These are phyloP conservation scores for Leccinum imitatum DNA, from an alignment of 768 basidiomycete species.

Conservation along the genomic window DNA sequence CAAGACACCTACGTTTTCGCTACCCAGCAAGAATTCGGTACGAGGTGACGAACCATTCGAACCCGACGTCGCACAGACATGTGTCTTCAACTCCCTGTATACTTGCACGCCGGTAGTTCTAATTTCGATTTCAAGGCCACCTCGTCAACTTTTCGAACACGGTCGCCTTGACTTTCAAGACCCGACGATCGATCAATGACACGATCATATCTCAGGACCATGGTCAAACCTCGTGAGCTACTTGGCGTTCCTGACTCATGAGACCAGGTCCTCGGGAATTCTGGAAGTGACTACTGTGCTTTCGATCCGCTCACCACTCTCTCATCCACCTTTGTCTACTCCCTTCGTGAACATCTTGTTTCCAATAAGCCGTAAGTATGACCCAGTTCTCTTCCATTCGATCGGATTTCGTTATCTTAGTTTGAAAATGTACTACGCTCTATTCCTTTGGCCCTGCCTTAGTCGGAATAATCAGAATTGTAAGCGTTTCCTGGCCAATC, in stretches of 20 bases:
- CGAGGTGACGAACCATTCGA: background rate
- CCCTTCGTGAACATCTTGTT: background rate
- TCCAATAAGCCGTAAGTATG: background rate
- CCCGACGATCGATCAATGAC: background rate
- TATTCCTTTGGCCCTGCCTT: constrained; percentile 30
- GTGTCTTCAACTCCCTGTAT: background rate
- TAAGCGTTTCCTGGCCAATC: constrained; percentile 18
- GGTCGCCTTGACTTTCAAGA: background rate
- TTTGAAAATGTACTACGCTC: constrained; percentile 25
- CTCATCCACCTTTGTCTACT: constrained; percentile 8
- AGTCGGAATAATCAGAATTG: constrained; percentile 32
- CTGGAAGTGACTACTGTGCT: constrained; percentile 4
- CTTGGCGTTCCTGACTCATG: background rate
- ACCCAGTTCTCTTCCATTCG: background rate
- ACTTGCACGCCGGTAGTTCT: background rate
- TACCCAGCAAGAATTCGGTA: background rate
- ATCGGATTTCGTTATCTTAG: constrained; percentile 11
- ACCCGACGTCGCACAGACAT: constrained; percentile 5
- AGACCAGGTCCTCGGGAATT: constrained; percentile 11
- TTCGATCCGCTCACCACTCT: constrained; percentile 17
- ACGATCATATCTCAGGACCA: background rate
- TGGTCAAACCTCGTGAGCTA: background rate
- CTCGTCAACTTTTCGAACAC: background rate
- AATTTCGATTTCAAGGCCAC: background rate
- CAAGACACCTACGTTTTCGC: no score